Conservation (phyloP, 495 filamentous ascomycete genomes). For the Lentithecium fluviatile region DNA sequence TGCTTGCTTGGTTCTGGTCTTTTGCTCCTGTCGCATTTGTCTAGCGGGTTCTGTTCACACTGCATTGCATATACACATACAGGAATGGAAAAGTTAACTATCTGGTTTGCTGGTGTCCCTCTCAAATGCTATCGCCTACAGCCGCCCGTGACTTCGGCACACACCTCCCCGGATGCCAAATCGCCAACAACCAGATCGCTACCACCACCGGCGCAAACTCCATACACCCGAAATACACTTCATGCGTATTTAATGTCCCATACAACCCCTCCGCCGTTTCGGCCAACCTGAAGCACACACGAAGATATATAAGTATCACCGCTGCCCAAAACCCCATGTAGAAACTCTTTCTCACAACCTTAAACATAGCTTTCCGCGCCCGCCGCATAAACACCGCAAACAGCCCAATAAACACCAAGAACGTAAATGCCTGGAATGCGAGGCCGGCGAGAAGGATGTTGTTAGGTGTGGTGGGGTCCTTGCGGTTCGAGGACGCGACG, state of each 20-base stretch:
- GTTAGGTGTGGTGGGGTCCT: conserved; percentile 33
- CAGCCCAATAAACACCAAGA: conserved; percentile 47
- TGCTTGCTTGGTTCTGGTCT: too few relatives aligned
- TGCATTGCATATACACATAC: too few relatives aligned
- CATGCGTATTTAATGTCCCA: conserved; percentile 48
- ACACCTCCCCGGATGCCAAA: conserved; percentile 53
- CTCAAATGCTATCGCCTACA: too few relatives aligned
- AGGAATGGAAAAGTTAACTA: too few relatives aligned
- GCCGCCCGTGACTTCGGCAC: conserved; percentile 11
- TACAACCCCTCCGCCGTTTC: conserved; percentile 55
- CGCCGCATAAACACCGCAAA: conserved; percentile 42
- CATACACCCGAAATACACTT: conserved; percentile 53
- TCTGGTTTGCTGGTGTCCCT: too few relatives aligned
- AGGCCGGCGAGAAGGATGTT: conserved; percentile 42
- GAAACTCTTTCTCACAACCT: conserved; percentile 34
- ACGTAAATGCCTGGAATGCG: conserved; percentile 41
- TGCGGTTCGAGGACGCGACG: conserved; percentile 19
- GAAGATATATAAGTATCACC: conserved; percentile 52
- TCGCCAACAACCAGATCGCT: conserved; percentile 46
- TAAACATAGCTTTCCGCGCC: conserved; percentile 13
- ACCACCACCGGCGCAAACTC: conserved; percentile 55
- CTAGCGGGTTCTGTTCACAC: too few relatives aligned
- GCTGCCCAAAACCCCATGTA: conserved; percentile 44
- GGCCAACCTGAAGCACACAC: conserved; percentile 55
- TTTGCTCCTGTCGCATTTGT: too few relatives aligned